Conservation (phyloP, 805 yeast genomes). For the Tetrapisispora phaffii region DNA sequence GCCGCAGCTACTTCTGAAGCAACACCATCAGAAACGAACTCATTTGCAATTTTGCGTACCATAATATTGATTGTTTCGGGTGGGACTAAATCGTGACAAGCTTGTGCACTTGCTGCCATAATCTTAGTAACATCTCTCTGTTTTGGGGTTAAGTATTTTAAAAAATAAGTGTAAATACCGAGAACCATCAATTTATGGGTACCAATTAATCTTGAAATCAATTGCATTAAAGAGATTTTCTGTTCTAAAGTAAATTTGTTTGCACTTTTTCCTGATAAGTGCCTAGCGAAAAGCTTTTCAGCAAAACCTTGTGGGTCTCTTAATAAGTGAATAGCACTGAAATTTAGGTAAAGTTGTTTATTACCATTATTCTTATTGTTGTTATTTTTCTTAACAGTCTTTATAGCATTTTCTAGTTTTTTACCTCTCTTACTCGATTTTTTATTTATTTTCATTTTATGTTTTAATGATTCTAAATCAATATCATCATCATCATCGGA, state of each 20-base stretch:
- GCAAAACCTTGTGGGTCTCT: constrained; percentile 98
- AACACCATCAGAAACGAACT: constrained; percentile 96
- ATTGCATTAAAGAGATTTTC: constrained; percentile 76
- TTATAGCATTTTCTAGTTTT: constrained; percentile 66
- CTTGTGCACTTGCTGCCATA: constrained; percentile 95
- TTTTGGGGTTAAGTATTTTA: constrained; percentile 88
- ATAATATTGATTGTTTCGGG: constrained; percentile 79
- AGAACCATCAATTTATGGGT: constrained; percentile 85
- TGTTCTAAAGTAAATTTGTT: constrained; percentile 77
- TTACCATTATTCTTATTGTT: constrained; percentile 43
- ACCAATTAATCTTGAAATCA: constrained; percentile 83
- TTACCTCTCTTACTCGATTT: constrained; percentile 71
- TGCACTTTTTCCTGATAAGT: constrained; percentile 57
- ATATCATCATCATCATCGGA: constrained; percentile 59
- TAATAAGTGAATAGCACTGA: constrained; percentile 86
- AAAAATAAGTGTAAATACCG: constrained; percentile 80
- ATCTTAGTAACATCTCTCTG: constrained; percentile 90
- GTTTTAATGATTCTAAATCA: constrained; percentile 66
- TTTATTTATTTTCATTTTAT: constrained; percentile 74
- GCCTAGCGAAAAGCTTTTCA: constrained; percentile 64
- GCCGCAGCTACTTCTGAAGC: constrained; percentile 97
- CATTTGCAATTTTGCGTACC: constrained; percentile 89
- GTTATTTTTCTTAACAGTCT: constrained; percentile 55
- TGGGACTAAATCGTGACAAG: constrained; percentile 93
- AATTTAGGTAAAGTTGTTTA: constrained; percentile 56